phyloP scores from a whole-genome alignment of 208 protist genomes.

The Endotrypanum monterogeii region DNA sequence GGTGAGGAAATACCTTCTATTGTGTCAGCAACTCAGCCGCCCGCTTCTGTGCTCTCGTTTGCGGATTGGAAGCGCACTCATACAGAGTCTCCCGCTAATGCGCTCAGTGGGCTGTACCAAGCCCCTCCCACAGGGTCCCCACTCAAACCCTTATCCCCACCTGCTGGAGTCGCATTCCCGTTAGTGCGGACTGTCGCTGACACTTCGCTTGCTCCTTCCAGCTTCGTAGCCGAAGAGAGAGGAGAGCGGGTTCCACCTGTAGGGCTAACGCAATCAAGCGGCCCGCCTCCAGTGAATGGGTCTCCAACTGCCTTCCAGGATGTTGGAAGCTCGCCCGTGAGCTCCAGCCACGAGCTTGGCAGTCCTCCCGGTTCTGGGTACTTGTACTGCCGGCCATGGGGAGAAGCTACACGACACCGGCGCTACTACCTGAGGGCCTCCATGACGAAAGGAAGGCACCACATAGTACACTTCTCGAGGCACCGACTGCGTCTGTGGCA shows the following conservation, averaged over 20 bases:
- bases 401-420: conserved; percentile 9
- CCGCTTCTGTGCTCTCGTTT: neutral
- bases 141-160: neutral
- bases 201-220: neutral
- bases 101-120: neutral
- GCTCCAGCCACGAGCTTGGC: neutral
- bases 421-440: conserved; percentile 25
- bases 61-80: too few relatives aligned
- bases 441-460: neutral
- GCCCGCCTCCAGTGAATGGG: too few relatives aligned
- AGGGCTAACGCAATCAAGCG: neutral
- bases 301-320: neutral
- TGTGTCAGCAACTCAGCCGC: neutral
- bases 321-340: neutral
- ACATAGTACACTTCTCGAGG: conserved; percentile 23
- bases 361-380: conserved; percentile 15
- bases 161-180: neutral
- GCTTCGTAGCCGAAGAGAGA: neutral
- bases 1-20: neutral
- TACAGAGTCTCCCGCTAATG: neutral
- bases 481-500: conserved; percentile 25
- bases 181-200: neutral
- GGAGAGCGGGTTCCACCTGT: neutral
- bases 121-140: neutral
- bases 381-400: conserved; percentile 33